A percentile compares a stretch with the other conserved stretches of the same genome.
Conservation (phyloP, 495 filamentous ascomycete species). For the Hyaloscypha variabilis region DNA sequence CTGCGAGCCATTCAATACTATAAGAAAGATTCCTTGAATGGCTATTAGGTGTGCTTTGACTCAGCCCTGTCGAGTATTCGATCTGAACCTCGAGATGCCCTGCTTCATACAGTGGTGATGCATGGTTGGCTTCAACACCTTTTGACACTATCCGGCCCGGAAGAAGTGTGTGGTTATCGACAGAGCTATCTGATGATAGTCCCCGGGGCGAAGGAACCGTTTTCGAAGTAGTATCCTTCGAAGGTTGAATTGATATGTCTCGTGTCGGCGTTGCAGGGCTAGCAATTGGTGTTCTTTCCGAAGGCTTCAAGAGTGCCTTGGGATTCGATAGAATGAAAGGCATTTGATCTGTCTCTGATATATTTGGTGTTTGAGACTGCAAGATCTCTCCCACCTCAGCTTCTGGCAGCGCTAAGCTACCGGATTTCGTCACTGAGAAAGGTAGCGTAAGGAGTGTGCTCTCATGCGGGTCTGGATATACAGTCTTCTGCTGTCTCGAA, state of each 20-base stretch:
- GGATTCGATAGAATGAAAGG: too few relatives aligned
- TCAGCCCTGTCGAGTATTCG: slow-evolving; percentile 29
- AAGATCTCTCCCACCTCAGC: slow-evolving; percentile 7
- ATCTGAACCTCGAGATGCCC: slow-evolving; percentile 32
- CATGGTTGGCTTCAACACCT: slow-evolving; percentile 15
- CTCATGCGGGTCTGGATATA: slow-evolving; percentile 17
- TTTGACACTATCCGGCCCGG: slow-evolving; percentile 10
- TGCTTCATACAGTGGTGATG: slow-evolving; percentile 27
- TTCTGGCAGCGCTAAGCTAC: slow-evolving; percentile 11
- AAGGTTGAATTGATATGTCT: slow-evolving; percentile 13
- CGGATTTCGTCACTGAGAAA: slow-evolving; percentile 24
- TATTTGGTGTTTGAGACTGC: slow-evolving; percentile 9
- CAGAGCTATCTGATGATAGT: slow-evolving; percentile 14
- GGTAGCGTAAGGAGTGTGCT: slow-evolving; percentile 29
- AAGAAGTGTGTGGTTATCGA: neutral
- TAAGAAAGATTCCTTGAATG: slow-evolving; percentile 16
- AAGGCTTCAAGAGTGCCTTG: slow-evolving; percentile 5
- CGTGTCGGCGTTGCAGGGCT: slow-evolving; percentile 3
- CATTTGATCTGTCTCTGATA: slow-evolving; percentile 10
- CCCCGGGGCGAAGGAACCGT: slow-evolving; percentile 2
- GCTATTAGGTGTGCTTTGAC: slow-evolving; percentile 2
- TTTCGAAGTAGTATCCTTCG: slow-evolving; percentile 15
- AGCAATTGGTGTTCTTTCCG: slow-evolving; percentile 8
- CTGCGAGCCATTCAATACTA: slow-evolving; percentile 17
- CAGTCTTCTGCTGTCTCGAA: slow-evolving; percentile 15